Conservation (phyloP, 2,329 filamentous ascomycete genomes). For the Colletotrichum ledebouriae region DNA sequence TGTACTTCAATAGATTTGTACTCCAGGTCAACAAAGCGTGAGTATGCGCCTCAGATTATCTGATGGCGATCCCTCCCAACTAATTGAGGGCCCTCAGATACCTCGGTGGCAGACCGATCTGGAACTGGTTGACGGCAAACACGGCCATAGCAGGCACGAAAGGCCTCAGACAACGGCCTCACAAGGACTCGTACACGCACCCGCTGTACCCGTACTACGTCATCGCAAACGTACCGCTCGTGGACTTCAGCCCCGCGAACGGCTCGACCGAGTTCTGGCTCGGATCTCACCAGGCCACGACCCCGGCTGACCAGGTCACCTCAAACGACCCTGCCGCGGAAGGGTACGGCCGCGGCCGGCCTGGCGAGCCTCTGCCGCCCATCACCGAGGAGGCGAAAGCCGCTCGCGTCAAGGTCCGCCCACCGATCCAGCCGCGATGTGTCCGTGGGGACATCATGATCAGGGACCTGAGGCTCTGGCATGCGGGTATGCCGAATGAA, state of each 20-base stretch:
- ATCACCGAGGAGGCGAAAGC: conserved; percentile 53
- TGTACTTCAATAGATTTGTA: conserved; percentile 17
- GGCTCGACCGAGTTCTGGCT: conserved; percentile 72
- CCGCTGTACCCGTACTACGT: conserved; percentile 22
- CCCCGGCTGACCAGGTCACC: conserved; percentile 57
- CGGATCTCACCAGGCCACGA: conserved; percentile 59
- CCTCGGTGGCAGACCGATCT: conserved; percentile 23
- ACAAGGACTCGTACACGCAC: conserved; percentile 20
- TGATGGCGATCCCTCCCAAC: too few relatives aligned
- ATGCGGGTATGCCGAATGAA: conserved; percentile 72
- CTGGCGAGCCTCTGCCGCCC: conserved; percentile 17
- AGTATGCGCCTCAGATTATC: neutral
- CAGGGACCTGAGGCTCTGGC: conserved; percentile 72
- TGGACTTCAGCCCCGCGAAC: conserved; percentile 64
- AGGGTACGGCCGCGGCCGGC: conserved; percentile 5
- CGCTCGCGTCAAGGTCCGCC: conserved; percentile 52
- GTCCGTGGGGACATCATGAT: conserved; percentile 68
- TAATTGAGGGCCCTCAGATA: neutral
- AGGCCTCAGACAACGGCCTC: conserved; percentile 5
- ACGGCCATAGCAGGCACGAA: conserved; percentile 4
- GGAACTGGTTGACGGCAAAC: conserved; percentile 23
- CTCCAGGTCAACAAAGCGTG: conserved; percentile 10
- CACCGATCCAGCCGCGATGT: conserved; percentile 64
- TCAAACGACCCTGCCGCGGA: conserved; percentile 4
- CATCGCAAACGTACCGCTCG: conserved; percentile 56